Evolutionary conservation across 306 rosid genomes (phyloP).

Genomic region (Cucumis melo): DNA sequence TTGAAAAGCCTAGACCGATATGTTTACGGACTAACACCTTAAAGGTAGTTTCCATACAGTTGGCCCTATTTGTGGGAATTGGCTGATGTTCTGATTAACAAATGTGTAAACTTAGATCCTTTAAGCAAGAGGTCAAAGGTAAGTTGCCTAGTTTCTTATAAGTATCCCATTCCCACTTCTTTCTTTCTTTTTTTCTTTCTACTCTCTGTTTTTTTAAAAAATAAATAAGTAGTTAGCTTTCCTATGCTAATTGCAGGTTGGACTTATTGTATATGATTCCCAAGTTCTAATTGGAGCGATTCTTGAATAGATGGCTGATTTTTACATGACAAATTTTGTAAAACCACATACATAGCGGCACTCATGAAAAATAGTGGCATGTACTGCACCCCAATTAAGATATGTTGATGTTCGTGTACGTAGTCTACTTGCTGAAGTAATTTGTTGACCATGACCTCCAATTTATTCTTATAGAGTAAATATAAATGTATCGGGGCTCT

Average conservation of each 20-base stretch:
- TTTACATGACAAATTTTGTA: conserved; percentile 69
- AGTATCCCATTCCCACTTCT: neutral
- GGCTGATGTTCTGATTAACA: conserved; percentile 71
- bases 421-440: neutral
- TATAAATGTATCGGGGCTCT: neutral
- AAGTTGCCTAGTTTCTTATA: conserved; percentile 11
- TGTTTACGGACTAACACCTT: conserved; percentile 87
- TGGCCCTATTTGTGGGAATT: conserved; percentile 34
- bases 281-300: conserved; percentile 97
- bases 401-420: neutral
- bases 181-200: no score
- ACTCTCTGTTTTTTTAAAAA: no score
- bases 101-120: conserved; percentile 89
- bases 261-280: conserved; percentile 90
- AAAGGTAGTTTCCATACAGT: conserved; percentile 34
- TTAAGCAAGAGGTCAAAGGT: conserved; percentile 97
- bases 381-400: neutral
- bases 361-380: conserved; percentile 92
- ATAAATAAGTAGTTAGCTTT: neutral
- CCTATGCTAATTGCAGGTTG: conserved; percentile 40
- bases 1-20: conserved; percentile 87
- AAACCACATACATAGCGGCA: conserved; percentile 90
- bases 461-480: neutral
- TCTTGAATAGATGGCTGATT: conserved; percentile 97
- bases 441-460: neutral